Evolutionary conservation across 345 rosid species (phyloP).

Genomic region (Orychophragmus violaceus): DNA sequence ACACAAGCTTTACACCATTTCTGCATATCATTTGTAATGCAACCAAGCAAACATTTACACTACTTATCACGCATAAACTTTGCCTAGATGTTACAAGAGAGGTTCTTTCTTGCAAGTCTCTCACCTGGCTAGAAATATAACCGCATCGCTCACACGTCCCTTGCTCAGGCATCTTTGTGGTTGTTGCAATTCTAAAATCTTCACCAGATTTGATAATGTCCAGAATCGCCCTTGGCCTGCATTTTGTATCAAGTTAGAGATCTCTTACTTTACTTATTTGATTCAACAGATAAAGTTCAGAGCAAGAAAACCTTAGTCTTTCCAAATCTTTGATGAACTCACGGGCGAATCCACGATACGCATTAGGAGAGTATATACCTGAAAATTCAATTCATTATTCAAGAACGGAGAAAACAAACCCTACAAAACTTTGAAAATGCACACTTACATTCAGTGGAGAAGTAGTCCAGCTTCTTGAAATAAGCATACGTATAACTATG

Average conservation of each 20-base stretch:
- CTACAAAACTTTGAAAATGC: not conserved
- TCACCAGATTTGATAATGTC: constrained; percentile 85
- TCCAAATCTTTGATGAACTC: constrained; percentile 96
- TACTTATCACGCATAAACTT: not conserved
- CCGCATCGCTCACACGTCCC: constrained; percentile 92
- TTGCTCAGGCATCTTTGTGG: constrained; percentile 93
- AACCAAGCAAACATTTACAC: not conserved
- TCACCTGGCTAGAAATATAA: constrained; percentile 93
- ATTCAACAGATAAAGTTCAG: not conserved
- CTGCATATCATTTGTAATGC: constrained; percentile 29
- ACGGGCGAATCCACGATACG: constrained; percentile 93
- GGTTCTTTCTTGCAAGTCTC: not conserved
- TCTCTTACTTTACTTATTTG: not conserved
- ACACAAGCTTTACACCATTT: constrained; percentile 98
- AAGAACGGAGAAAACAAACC: too few species aligned
- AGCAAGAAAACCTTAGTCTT: constrained; percentile 57
- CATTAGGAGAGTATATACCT: constrained; percentile 97
- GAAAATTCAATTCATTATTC: too few species aligned
- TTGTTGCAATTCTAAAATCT: constrained; percentile 71
- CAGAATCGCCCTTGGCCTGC: constrained; percentile 86
- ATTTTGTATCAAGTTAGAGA: not conserved
- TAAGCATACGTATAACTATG: constrained; percentile 73
- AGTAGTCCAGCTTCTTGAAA: constrained; percentile 93
- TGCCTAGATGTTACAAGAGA: not conserved
- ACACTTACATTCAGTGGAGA: constrained; percentile 97